Conservation (phyloP, 73 alveolate species). For the Loxodes magnus region DNA sequence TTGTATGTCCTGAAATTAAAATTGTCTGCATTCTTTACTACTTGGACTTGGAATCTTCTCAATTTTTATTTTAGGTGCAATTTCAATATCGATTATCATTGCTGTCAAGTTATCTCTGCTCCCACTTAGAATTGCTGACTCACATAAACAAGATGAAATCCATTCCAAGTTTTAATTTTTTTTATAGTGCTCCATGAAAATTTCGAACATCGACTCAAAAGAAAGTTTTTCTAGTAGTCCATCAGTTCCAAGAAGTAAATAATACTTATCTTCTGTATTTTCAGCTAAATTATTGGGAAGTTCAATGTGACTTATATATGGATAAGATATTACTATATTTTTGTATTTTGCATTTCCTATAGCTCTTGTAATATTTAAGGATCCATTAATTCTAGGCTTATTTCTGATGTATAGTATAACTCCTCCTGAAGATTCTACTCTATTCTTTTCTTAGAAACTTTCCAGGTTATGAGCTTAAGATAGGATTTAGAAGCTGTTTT, state of each 20-base stretch:
- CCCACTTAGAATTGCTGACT: neutral
- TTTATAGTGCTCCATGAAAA: neutral
- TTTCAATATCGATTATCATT: no score
- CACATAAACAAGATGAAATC: neutral
- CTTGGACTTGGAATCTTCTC: no score
- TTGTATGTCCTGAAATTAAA: no score
- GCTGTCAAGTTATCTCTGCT: neutral
- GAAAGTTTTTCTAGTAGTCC: neutral
- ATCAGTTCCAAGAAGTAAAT: neutral
- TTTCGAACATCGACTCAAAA: neutral
- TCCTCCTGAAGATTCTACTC: slow-evolving; percentile 5
- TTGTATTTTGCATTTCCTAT: neutral
- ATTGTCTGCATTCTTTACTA: no score
- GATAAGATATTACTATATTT: neutral
- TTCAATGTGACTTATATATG: neutral
- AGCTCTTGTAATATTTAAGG: neutral
- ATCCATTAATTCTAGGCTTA: neutral
- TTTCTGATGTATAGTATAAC: neutral
- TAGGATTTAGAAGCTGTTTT: neutral
- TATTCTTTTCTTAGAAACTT: neutral
- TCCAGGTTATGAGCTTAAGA: neutral
- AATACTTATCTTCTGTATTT: neutral
- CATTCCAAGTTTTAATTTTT: neutral
- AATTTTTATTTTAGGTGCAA: no score
- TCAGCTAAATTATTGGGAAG: no score